Evolutionary conservation across 179 eudicot genomes (phyloP), one percentile per base, ranked within the genome.

Genomic region (Silene coronaria): DNA sequence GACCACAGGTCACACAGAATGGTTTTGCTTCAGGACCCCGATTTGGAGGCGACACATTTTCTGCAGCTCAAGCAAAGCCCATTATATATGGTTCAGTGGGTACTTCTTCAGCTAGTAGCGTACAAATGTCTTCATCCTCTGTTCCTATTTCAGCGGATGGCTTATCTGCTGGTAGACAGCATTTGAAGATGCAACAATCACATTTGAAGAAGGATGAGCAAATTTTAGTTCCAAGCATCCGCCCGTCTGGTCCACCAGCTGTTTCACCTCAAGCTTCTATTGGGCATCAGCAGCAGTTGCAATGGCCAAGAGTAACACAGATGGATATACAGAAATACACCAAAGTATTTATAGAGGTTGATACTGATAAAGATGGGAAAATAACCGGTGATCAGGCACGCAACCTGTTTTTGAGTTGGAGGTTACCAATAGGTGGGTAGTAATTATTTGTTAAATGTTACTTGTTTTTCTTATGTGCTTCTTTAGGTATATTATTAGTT

Each of bases 341-440:
- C 58, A 93, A 90, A 85, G 91, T 96, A 32, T 96, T 96, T 87
- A 80, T 87, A 85, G 96, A 86, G 82, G 99, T 96, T 23, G 99
- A 96, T 79, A 88, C 87, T 1, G 98, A 96, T 82, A 89, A 87
- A 83, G 98, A 96, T 77, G 98, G 99, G 66, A 96, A 93, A 85
- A 93, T 96, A 73, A 87, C 92, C 17, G 98, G 98, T 72, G 91
- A 80, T 77, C 88, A 96, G 84, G 99, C 99, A 21, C 90, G 97
- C 76, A 88, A 89, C 79, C 89, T 96, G 32, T 96, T 96, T 78
- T 75, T 96, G 72, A 91, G 97, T 83, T 96, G 99, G 99, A 85
- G 79, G 81, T 83, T 93, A 75, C 98, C 99, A 73, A 84, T 92
- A 87, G 99, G 99, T 96, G 79, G 46, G 79, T 14, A 45, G 61